phyloP scores from a whole-genome alignment of 1,139 yeast species.

The Trichomonascaceae sp. region DNA sequence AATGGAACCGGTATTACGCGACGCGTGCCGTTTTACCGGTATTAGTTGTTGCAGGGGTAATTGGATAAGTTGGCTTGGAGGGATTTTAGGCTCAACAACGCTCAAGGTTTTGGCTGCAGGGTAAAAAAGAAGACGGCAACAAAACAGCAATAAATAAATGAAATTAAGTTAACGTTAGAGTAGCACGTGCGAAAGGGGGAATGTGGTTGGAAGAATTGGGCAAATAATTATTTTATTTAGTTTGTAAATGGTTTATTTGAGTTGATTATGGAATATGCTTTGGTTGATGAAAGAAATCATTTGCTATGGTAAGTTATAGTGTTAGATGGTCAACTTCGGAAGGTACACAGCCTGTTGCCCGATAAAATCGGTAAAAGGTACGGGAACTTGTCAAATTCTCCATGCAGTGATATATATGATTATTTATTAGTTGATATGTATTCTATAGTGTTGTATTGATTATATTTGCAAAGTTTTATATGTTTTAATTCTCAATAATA shows the following conservation, averaged over 20 bases:
- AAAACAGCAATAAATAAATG: not conserved
- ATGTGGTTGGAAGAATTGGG: not conserved
- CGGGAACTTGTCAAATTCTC: not conserved
- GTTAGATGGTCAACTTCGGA: too few species aligned
- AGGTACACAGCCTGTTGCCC: too few species aligned
- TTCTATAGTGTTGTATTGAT: not conserved
- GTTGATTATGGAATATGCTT: too few species aligned
- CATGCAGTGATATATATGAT: not conserved
- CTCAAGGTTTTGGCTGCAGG: not conserved
- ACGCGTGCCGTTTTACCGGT: not conserved
- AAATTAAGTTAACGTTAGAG: not conserved
- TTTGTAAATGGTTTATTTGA: too few species aligned
- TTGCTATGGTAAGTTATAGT: too few species aligned
- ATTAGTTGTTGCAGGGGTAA: not conserved
- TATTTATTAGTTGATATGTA: not conserved
- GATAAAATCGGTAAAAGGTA: too few species aligned
- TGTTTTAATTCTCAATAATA: not conserved
- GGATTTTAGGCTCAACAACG: not conserved
- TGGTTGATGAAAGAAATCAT: too few species aligned
- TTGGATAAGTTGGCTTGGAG: not conserved
- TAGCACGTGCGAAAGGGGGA: not conserved
- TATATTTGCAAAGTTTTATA: too few species aligned
- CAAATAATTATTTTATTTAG: not conserved
- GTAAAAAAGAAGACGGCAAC: not conserved
- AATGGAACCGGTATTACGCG: not conserved